Evolutionary conservation across 2,329 filamentous ascomycete genomes (phyloP), one percentile per base, ranked within the genome.

Genomic region (Aureobasidium pullulans): DNA sequence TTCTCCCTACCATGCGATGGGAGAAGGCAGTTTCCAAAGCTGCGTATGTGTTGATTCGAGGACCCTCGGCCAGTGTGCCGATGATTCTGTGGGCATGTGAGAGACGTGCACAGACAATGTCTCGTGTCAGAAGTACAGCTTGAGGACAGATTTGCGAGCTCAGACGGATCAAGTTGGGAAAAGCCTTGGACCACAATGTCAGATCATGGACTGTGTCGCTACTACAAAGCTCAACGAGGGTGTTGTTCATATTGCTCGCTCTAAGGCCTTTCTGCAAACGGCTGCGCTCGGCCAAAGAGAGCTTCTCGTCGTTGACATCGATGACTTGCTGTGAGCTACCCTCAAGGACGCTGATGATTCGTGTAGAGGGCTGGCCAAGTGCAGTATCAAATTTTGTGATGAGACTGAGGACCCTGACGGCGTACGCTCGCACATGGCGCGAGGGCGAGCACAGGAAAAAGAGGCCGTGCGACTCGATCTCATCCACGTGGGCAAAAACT

Each of bases 401-500:
- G 28, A 97, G 82, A 4, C 90, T 88, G 29, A 99, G 78, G 1
- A 99, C 93, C 1, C 89, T 96, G 56, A 99, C 90, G 2, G 94
- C 92, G 71, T 94, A 96, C 61, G 89, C 82, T 54, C 94, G 85
- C 29, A 99, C 94, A 57, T 89, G 84, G 57, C 90, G 84, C 6
- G 94, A 96, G 66, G 97, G 94, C 0, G 94, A 99, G 72, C 94
- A 99, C 6, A 99, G 77, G 71, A 99, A 99, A 77, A 99, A 99
- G 2, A 99, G 75, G 0, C 94, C 95, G 70, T 97, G 94, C 0
- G 93, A 95, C 72, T 99, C 94, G 15, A 96, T 89, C 71, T 96
- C 92, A 66, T 99, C 94, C 29, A 99, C 93, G 69, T 97, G 89
- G 1, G 91, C 90, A 79, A 92, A 90, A 3, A 96, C 87, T 60